Evolutionary conservation across 495 filamentous ascomycete species (phyloP), one percentile per base, ranked within the genome.

Genomic region (Daldinia concentrica): DNA sequence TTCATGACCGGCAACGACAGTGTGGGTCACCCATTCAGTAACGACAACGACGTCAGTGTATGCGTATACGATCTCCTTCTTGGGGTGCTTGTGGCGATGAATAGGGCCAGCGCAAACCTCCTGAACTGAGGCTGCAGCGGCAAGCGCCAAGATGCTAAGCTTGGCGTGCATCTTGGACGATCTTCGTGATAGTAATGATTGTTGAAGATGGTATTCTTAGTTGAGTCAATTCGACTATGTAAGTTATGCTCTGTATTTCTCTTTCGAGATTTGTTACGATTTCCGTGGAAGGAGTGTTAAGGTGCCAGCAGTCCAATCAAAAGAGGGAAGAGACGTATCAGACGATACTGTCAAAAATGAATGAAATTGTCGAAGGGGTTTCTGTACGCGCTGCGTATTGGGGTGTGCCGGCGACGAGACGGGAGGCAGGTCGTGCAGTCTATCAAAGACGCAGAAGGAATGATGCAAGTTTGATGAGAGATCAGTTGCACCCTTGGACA

Each of bases 371-470:
- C 56, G 60, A 66, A 66, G 67, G 63, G 70, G 34, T 54, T 55
- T 62, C n/a, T 50, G 65, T 72, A 76, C 73, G 75, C 73, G 71
- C 73, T 67, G 75, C 73, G 75, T 62, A 60, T 59, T 55, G 51
- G 41, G 17, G 48, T 67, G 32, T 34, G 50, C 54, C 64, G 55
- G 51, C 19, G 50, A 39, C 58, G 15, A 65, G 52, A 50, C 58
- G 66, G 54, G 58, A 70, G 58, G 55, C 59, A 62, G 51, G 68
- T 71, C 29, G 68, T 48, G 71, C 74, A 68, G 68, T 76, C 74
- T 74, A 71, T 73, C 74, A 73, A 73, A 73, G 74, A 76, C 74
- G 60, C 69, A 72, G 58, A 70, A 73, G 64, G 66, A 73, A 64
- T 70, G 67, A 71, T 73, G 67, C 70, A 70, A 64, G 66, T 68